Base-by-base conservation (phyloP, 78 protist species). In the Cyanophora paradoxa region DNA sequence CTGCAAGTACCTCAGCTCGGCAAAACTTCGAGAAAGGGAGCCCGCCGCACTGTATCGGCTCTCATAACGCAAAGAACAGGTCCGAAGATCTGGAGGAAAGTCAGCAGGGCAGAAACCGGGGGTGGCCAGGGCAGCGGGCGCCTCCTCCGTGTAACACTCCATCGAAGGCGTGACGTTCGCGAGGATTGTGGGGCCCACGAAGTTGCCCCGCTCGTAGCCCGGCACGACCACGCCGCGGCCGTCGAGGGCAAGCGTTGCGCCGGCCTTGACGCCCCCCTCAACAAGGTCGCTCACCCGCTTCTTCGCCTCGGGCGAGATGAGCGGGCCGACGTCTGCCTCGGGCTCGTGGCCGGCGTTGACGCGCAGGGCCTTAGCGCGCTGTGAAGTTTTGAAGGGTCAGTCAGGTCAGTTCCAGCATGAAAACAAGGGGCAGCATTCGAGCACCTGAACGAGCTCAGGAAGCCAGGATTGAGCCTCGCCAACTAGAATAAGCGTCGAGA, bases 101-200 rank as follows among this genome's bases (percentile, higher is more conserved):
- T n/a, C n/a, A n/a, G n/a, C n/a, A n/a, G n/a, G n/a, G n/a, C n/a
- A n/a, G n/a, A n/a, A n/a, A n/a, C n/a, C n/a, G n/a, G n/a, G n/a
- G n/a, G n/a, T n/a, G n/a, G n/a, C n/a, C n/a, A 48, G 13, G 56
- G 16, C 16, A 48, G 56, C 13, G 56, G 16, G 13, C 28, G 56
- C 13, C 82, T 94, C 96, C 66, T 93, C 95, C 71, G 75, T 78
- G 90, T 93, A 93, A 74, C 80, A 76, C 24, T 3, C 31, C 86
- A 82, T 82, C 39, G 84, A 24, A 36, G 92, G 81, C 5, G 71
- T 87, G 62, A 88, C 93, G 28, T 68, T 79, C 30, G 95, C 57
- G 50, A 93, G 37, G 79, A 94, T 74, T 69, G 96, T 94, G 62
- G 97, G 95, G 40, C 96, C 97, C 31, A 94, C 61, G 54, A 86